Evolutionary conservation across 2,329 filamentous ascomycete species (phyloP).

Genomic region (Blumeria graminis): DNA sequence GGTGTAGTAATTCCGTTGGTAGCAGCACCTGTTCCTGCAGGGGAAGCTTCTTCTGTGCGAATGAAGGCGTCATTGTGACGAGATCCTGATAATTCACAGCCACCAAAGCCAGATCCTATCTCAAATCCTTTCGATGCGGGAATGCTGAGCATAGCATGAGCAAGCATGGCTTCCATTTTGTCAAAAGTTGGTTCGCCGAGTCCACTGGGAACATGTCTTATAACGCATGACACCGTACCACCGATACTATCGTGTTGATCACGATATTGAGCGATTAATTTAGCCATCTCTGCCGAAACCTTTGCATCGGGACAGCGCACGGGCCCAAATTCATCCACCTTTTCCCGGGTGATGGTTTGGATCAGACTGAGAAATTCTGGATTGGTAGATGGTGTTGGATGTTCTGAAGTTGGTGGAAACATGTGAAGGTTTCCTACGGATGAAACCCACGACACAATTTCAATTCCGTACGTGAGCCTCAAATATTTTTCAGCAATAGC

Average conservation of each 20-base stretch:
- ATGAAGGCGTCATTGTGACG: constrained; percentile 80
- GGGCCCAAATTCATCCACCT: constrained; percentile 65
- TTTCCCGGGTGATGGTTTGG: constrained; percentile 43
- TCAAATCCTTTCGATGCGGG: constrained; percentile 92
- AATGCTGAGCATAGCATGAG: constrained; percentile 84
- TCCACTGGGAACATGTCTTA: constrained; percentile 62
- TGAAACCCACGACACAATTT: constrained; percentile 77
- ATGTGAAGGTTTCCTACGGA: constrained; percentile 63
- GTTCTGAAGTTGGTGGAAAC: constrained; percentile 43
- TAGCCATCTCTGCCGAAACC: constrained; percentile 46
- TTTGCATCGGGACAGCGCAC: constrained; percentile 60
- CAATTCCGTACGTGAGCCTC: constrained; percentile 51
- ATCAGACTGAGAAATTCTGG: constrained; percentile 57
- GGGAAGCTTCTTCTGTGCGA: constrained; percentile 19
- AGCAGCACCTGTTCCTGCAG: constrained; percentile 22
- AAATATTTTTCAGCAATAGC: constrained; percentile 90
- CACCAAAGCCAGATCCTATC: constrained; percentile 76
- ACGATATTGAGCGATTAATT: constrained; percentile 51
- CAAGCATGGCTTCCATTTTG: constrained; percentile 79
- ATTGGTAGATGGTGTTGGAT: constrained; percentile 47
- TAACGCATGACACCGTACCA: constrained; percentile 83
- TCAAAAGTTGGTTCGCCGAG: constrained; percentile 89
- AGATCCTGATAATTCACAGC: constrained; percentile 69
- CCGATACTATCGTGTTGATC: constrained; percentile 75
- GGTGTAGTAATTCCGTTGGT: constrained; percentile 21